Conservation (phyloP, 2,329 filamentous ascomycete genomes). For the Orbilia javanica region DNA sequence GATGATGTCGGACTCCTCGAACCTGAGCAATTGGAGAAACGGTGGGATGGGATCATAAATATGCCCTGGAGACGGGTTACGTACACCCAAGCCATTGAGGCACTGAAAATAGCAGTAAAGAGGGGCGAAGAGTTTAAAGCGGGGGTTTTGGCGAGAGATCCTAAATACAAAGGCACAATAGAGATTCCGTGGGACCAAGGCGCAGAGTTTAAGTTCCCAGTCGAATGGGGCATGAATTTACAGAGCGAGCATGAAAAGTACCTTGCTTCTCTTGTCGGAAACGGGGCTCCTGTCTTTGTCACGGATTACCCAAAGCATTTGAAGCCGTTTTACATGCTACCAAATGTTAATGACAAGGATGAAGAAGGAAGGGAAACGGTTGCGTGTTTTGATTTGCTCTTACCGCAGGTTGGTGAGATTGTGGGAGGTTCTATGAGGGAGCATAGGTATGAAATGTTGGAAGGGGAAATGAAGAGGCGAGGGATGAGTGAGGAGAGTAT, state of each 20-base stretch:
- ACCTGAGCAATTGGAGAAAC: constrained; percentile 69
- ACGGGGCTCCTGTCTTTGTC: constrained; percentile 80
- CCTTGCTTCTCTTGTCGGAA: constrained; percentile 77
- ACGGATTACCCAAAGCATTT: constrained; percentile 89
- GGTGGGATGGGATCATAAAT: constrained; percentile 78
- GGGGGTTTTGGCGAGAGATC: neutral
- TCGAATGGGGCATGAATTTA: constrained; percentile 79
- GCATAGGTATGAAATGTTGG: constrained; percentile 77
- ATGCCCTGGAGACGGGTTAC: constrained; percentile 81
- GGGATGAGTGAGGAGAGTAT: constrained; percentile 65
- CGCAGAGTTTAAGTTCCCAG: constrained; percentile 74
- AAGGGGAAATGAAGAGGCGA: constrained; percentile 62
- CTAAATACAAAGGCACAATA: neutral
- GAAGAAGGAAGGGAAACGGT: constrained; percentile 71
- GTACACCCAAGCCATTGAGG: constrained; percentile 81
- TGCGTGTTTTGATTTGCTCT: constrained; percentile 89
- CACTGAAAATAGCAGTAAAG: constrained; percentile 73
- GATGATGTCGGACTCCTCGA: constrained; percentile 69
- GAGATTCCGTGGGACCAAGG: constrained; percentile 58
- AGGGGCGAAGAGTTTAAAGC: constrained; percentile 63
- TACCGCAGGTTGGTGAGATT: constrained; percentile 87
- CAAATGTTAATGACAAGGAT: constrained; percentile 65
- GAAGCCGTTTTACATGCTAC: constrained; percentile 92
- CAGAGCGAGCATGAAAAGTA: constrained; percentile 94
- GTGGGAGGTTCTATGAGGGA: constrained; percentile 91